phyloP scores from a whole-genome alignment of 108 stramenopile species.

The Mediolabrus comicus region DNA sequence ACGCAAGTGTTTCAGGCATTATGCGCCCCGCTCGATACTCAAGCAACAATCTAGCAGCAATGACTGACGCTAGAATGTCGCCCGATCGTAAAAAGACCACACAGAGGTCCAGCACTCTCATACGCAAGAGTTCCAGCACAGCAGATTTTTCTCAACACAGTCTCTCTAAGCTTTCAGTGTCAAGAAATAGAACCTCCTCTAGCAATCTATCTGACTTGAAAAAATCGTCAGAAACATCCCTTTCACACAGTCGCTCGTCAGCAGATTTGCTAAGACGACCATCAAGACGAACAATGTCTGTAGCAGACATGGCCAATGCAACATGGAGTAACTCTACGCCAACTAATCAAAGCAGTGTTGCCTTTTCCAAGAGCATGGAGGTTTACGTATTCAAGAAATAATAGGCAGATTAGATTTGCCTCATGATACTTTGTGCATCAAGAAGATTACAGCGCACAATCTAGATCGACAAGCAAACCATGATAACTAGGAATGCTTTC shows the following conservation, averaged over 20 bases:
- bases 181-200: neutral
- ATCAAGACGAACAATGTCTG: neutral
- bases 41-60: slow-evolving; percentile 6
- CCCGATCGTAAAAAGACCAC: neutral
- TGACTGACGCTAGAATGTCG: neutral
- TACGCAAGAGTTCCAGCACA: neutral
- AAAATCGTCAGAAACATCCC: neutral
- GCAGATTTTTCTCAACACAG: neutral
- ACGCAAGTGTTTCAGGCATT: slow-evolving; percentile 1
- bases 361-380: slow-evolving; percentile 24
- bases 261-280: neutral
- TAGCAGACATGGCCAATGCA: neutral
- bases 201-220: neutral
- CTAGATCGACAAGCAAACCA: neutral
- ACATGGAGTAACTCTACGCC: neutral
- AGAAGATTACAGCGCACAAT: no score
- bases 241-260: neutral
- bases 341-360: neutral
- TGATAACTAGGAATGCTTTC: neutral
- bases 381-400: slow-evolving; percentile 20
- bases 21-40: slow-evolving; percentile 21
- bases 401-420: no score
- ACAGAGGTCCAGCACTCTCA: neutral
- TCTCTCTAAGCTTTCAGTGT: neutral
- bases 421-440: no score